phyloP scores from a whole-genome alignment of 2,329 filamentous ascomycete species.

The Xylaria sp. region DNA sequence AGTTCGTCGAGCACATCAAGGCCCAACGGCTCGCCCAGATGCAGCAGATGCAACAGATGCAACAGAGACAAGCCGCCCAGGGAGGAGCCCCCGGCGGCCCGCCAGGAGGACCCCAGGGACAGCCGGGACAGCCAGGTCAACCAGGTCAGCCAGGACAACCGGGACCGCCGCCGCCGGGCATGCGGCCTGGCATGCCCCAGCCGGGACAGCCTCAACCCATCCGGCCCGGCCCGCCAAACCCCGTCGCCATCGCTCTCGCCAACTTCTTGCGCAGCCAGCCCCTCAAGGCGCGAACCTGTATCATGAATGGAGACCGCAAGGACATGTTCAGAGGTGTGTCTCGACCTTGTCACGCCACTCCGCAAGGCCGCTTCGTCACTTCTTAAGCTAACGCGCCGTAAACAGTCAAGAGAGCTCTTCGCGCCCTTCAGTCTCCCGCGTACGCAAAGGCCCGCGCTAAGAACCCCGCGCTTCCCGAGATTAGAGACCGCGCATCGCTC shows the following conservation, averaged over 20 bases:
- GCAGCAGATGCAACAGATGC: conserved; percentile 51
- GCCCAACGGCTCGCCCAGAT: conserved; percentile 64
- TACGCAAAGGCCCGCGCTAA: conserved; percentile 91
- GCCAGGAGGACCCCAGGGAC: conserved; percentile 26
- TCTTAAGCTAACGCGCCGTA: conserved; percentile 22
- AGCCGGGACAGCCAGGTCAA: conserved; percentile 23
- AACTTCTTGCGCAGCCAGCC: conserved; percentile 86
- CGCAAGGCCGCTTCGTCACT: conserved; percentile 32
- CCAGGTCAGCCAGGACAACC: conserved; percentile 42
- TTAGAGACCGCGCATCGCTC: conserved; percentile 87
- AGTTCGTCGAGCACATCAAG: conserved; percentile 81
- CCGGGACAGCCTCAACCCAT: conserved; percentile 71
- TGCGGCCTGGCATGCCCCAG: conserved; percentile 48
- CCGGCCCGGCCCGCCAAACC: conserved; percentile 83
- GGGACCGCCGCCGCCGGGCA: conserved; percentile 46
- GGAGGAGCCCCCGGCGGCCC: conserved; percentile 42
- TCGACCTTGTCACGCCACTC: conserved; percentile 8
- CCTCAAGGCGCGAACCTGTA: conserved; percentile 88
- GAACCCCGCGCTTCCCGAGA: conserved; percentile 87
- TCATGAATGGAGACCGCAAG: conserved; percentile 95
- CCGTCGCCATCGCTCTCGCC: conserved; percentile 87
- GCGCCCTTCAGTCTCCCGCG: conserved; percentile 86
- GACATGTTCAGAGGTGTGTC: conserved; percentile 92
- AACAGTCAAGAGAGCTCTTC: conserved; percentile 92
- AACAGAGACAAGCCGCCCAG: conserved; percentile 55